Evolutionary conservation across 2,329 filamentous ascomycete species (phyloP).

Genomic region (Trichoderma lentiforme): DNA sequence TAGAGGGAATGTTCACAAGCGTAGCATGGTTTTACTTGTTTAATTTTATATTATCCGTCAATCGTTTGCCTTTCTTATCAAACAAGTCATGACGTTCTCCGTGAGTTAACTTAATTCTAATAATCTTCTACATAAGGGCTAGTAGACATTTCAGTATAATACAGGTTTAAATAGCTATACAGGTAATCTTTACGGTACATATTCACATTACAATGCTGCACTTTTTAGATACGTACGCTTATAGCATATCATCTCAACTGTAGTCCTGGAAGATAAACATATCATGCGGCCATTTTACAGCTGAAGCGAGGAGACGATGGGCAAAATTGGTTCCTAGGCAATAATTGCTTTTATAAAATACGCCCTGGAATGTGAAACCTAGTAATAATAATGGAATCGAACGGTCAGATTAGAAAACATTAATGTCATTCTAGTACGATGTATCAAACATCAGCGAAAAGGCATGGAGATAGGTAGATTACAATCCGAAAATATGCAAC

Average conservation of each 20-base stretch:
- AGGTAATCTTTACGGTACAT: too few relatives aligned
- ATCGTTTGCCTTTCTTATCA: background rate
- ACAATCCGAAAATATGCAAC: background rate
- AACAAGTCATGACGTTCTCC: background rate
- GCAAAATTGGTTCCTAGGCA: background rate
- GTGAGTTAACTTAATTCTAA: background rate
- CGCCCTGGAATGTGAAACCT: accelerated
- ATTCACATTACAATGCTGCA: too few relatives aligned
- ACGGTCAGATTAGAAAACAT: background rate
- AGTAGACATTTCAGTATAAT: background rate
- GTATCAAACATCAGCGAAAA: background rate
- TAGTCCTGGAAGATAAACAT: too few relatives aligned
- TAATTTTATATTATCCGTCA: background rate
- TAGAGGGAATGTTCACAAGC: background rate
- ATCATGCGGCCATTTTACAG: too few relatives aligned
- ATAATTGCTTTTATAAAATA: background rate
- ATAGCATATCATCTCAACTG: too few relatives aligned
- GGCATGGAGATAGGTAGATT: background rate
- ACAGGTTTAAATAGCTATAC: too few relatives aligned
- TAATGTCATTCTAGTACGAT: background rate
- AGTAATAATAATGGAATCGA: background rate
- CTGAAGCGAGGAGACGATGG: too few relatives aligned
- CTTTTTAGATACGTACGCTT: too few relatives aligned
- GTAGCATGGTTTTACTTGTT: background rate
- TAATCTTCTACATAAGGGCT: background rate